Percentiles rank a stretch among this genome's conserved stretches.
These are phyloP conservation scores for Myotisia sp. DNA, from an alignment of 2,329 filamentous ascomycete genomes.

Conservation along the genomic window DNA sequence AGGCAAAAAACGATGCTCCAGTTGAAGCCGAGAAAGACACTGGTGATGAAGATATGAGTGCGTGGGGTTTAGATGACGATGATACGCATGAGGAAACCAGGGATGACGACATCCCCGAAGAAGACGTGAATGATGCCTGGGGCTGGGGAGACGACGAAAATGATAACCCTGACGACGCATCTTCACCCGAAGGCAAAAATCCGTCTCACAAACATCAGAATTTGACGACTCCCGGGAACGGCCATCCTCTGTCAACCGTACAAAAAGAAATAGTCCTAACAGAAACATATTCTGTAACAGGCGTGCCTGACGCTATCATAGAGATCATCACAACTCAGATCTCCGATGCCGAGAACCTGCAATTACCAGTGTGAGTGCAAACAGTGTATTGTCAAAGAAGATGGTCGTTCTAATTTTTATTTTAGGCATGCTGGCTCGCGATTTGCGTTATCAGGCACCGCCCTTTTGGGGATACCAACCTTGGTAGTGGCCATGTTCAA, in stretches of 20 bases:
- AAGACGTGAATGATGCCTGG: conserved; percentile 52
- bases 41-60: conserved; percentile 34
- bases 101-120: conserved; percentile 10
- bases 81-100: conserved; percentile 4
- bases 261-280: conserved; percentile 58
- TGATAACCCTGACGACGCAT: conserved; percentile 26
- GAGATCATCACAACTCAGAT: conserved; percentile 29
- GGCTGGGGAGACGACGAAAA: conserved; percentile 56
- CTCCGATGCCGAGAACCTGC: conserved; percentile 27
- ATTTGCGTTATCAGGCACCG: conserved; percentile 29
- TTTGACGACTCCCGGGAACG: conserved; percentile 12
- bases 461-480: conserved; percentile 33
- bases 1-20: conserved; percentile 12
- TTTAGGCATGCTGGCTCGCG: conserved; percentile 21
- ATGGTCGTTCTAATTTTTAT: conserved; percentile 1
- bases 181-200: conserved; percentile 14
- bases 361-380: conserved; percentile 23
- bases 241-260: conserved; percentile 11
- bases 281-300: conserved; percentile 79
- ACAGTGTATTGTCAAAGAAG: background rate
- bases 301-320: conserved; percentile 65
- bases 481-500: conserved; percentile 38
- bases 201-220: conserved; percentile 10
- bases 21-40: conserved; percentile 13
- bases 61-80: conserved; percentile 38